Conservation (phyloP, 805 yeast species). For the Hanseniaspora meyeri region DNA sequence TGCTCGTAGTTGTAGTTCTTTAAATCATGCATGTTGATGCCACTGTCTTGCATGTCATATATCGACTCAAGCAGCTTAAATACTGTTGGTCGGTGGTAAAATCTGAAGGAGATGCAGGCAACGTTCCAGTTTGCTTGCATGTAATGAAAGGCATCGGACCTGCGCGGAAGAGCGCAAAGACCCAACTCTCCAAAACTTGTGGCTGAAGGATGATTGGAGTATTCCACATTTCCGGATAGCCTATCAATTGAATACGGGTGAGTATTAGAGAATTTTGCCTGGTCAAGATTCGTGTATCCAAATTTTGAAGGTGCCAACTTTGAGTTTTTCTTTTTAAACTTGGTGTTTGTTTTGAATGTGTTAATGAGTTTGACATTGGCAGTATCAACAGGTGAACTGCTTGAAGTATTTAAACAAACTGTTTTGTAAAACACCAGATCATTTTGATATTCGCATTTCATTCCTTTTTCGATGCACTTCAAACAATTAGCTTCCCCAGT, state of each 20-base stretch:
- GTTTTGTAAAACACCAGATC: neutral
- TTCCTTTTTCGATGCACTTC: constrained; percentile 69
- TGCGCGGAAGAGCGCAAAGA: constrained; percentile 56
- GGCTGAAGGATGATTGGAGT: neutral
- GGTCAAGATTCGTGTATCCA: neutral
- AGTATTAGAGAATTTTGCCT: neutral
- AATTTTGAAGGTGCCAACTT: neutral
- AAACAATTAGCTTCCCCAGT: constrained; percentile 70
- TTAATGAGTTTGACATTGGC: neutral
- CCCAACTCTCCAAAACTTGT: neutral
- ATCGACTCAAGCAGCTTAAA: constrained; percentile 61
- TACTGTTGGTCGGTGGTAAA: constrained; percentile 75
- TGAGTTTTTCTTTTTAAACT: neutral
- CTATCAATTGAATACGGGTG: constrained; percentile 12
- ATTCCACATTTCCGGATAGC: neutral
- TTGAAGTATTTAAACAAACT: neutral
- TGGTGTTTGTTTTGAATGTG: neutral
- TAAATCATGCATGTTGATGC: neutral
- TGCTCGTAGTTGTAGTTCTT: constrained; percentile 59
- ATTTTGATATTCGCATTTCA: constrained; percentile 47
- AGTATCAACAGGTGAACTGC: neutral
- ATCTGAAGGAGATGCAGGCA: constrained; percentile 74
- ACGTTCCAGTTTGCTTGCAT: constrained; percentile 71
- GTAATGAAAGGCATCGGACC: constrained; percentile 55
- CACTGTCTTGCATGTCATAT: constrained; percentile 54